phyloP scores from a whole-genome alignment of 257 asterid genomes.

The Thymus quinquecostatus region DNA sequence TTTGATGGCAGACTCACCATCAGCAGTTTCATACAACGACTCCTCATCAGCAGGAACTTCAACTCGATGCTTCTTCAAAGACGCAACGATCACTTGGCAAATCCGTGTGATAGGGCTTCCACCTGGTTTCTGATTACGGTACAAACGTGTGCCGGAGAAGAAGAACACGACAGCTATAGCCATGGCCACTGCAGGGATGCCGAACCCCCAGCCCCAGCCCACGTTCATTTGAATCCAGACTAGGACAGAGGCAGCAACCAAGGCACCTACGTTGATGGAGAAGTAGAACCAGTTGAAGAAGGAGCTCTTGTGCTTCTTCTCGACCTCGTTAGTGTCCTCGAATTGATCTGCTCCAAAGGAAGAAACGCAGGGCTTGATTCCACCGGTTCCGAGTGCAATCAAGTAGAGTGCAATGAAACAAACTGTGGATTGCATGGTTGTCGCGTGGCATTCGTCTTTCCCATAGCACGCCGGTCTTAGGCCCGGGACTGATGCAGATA shows the following conservation, averaged over 20 bases:
- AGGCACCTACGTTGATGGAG: conserved; percentile 46
- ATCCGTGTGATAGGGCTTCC: conserved; percentile 74
- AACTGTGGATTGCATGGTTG: conserved; percentile 48
- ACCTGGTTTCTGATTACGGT: conserved; percentile 70
- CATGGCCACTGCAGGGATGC: conserved; percentile 38
- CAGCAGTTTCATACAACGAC: conserved; percentile 28
- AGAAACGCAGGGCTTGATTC: conserved; percentile 62
- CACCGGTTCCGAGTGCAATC: conserved; percentile 78
- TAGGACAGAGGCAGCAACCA: conserved; percentile 35
- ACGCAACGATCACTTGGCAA: conserved; percentile 47
- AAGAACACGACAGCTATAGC: conserved; percentile 48
- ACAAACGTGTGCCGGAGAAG: conserved; percentile 72
- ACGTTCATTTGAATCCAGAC: conserved; percentile 37
- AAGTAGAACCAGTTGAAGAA: conserved; percentile 78
- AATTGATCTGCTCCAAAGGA: conserved; percentile 42
- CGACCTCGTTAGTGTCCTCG: conserved; percentile 35
- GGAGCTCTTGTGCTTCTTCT: conserved; percentile 46
- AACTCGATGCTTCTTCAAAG: conserved; percentile 29
- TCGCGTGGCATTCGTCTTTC: conserved; percentile 49
- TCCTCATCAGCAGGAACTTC: conserved; percentile 28
- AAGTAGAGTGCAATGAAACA: conserved; percentile 65
- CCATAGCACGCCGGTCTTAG: conserved; percentile 38
- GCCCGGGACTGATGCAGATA: conserved; percentile 39
- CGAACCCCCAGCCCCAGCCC: conserved; percentile 41
- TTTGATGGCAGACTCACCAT: conserved; percentile 28